Evolutionary conservation across 192 early-diverging fungal species (phyloP).

Genomic region (Mortierella hygrophila): DNA sequence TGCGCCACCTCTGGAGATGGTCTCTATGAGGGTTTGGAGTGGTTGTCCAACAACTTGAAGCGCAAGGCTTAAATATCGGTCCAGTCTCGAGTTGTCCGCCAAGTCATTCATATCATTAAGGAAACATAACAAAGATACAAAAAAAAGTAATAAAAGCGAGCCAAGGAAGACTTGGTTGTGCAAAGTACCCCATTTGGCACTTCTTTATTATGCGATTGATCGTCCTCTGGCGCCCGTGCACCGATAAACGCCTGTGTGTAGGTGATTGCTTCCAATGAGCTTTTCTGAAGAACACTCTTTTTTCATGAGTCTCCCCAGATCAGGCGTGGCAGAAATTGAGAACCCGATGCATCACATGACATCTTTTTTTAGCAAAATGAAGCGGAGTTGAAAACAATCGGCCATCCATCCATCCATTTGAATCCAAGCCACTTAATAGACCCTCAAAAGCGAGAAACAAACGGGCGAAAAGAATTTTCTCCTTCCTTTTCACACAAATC

Average conservation of each 20-base stretch:
- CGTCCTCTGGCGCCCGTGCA: background rate
- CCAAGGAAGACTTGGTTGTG: background rate
- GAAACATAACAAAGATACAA: slow-evolving; percentile 20
- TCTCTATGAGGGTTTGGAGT: slow-evolving; percentile 96
- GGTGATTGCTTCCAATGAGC: background rate
- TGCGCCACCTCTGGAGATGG: slow-evolving; percentile 96
- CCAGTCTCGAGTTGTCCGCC: background rate
- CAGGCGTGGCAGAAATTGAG: background rate
- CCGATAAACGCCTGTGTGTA: background rate
- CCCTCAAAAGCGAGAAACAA: slow-evolving; percentile 29
- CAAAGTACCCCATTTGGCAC: background rate
- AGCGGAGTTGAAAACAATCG: background rate
- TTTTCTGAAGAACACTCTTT: background rate
- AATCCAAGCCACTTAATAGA: slow-evolving; percentile 18
- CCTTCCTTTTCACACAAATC: slow-evolving; percentile 56
- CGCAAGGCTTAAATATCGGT: slow-evolving; percentile 44
- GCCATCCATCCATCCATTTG: background rate
- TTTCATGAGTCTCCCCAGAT: too few relatives aligned
- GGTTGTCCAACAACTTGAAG: slow-evolving; percentile 84
- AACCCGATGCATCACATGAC: background rate
- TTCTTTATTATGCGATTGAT: background rate
- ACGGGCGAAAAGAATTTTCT: slow-evolving; percentile 48
- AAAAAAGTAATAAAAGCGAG: slow-evolving; percentile 19
- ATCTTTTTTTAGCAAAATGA: too few relatives aligned
- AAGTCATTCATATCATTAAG: background rate